Evolutionary conservation across 805 yeast genomes (phyloP).

Genomic region (Pichia manshurica): DNA sequence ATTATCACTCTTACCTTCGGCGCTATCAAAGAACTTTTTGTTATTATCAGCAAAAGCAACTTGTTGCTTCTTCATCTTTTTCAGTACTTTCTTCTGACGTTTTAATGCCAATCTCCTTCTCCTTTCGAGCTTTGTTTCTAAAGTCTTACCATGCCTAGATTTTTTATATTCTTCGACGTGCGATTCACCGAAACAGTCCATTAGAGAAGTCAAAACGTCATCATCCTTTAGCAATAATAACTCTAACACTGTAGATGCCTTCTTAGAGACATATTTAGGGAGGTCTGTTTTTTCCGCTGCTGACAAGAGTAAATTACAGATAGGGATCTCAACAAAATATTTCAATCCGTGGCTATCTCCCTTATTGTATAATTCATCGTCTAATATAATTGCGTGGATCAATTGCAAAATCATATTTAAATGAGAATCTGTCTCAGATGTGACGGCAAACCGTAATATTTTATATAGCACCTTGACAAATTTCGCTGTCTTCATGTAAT

Average conservation of each 20-base stretch:
- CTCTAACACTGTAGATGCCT: slow-evolving; percentile 55
- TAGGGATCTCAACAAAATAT: slow-evolving; percentile 46
- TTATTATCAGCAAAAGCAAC: slow-evolving; percentile 38
- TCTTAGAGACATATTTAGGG: slow-evolving; percentile 42
- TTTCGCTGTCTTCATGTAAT: slow-evolving; percentile 43
- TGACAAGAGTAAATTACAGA: slow-evolving; percentile 49
- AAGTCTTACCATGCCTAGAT: slow-evolving; percentile 36
- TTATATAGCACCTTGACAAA: slow-evolving; percentile 57
- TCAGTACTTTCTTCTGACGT: slow-evolving; percentile 56
- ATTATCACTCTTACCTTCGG: slow-evolving; percentile 4
- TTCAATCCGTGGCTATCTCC: slow-evolving; percentile 32
- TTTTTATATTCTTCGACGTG: slow-evolving; percentile 45
- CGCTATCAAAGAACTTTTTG: slow-evolving; percentile 21
- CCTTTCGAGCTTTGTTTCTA: slow-evolving; percentile 52
- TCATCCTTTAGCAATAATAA: slow-evolving; percentile 44
- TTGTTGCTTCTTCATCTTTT: slow-evolving; percentile 54
- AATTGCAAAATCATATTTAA: slow-evolving; percentile 61
- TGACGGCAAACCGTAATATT: slow-evolving; percentile 48
- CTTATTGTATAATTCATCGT: slow-evolving; percentile 25
- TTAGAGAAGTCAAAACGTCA: slow-evolving; percentile 44
- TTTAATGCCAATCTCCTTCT: slow-evolving; percentile 53
- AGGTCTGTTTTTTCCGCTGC: slow-evolving; percentile 44
- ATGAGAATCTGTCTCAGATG: slow-evolving; percentile 46
- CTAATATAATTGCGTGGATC: slow-evolving; percentile 52
- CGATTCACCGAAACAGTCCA: slow-evolving; percentile 52